phyloP scores from a whole-genome alignment of 2,329 filamentous ascomycete species.

The Monosporascus sp. region DNA sequence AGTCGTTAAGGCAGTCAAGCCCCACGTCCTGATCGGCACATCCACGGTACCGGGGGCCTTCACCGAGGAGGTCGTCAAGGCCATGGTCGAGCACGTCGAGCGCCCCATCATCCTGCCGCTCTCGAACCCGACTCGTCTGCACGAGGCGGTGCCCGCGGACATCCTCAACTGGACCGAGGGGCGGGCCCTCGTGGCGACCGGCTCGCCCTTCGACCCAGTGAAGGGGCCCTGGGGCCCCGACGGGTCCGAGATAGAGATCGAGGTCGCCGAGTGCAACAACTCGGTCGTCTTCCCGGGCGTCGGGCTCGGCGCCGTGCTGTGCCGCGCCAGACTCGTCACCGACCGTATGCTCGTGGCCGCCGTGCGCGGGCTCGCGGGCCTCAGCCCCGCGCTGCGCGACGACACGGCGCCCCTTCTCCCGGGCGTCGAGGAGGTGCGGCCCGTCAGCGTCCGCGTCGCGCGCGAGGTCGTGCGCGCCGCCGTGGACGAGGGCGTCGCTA shows the following conservation, averaged over 20 bases:
- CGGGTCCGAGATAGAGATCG: constrained; percentile 39
- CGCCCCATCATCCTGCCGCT: constrained; percentile 76
- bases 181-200: constrained; percentile 73
- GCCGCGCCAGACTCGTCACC: constrained; percentile 60
- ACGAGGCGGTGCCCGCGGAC: constrained; percentile 75
- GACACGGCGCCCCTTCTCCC: constrained; percentile 64
- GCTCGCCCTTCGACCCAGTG: constrained; percentile 75
- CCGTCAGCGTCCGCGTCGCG: constrained; percentile 74
- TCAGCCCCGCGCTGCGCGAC: constrained; percentile 65
- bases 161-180: constrained; percentile 75
- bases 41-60: constrained; percentile 75
- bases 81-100: constrained; percentile 69
- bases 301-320: constrained; percentile 72
- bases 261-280: constrained; percentile 81
- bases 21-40: constrained; percentile 78
- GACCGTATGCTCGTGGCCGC: constrained; percentile 80
- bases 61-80: constrained; percentile 65
- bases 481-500: constrained; percentile 62
- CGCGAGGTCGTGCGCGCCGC: constrained; percentile 68
- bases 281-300: constrained; percentile 82
- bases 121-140: constrained; percentile 78
- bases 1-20: constrained; percentile 66
- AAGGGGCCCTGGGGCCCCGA: constrained; percentile 49
- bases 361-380: constrained; percentile 63
- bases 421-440: constrained; percentile 67